Evolutionary conservation across 805 yeast species (phyloP).

Genomic region (Ogataea henricii): DNA sequence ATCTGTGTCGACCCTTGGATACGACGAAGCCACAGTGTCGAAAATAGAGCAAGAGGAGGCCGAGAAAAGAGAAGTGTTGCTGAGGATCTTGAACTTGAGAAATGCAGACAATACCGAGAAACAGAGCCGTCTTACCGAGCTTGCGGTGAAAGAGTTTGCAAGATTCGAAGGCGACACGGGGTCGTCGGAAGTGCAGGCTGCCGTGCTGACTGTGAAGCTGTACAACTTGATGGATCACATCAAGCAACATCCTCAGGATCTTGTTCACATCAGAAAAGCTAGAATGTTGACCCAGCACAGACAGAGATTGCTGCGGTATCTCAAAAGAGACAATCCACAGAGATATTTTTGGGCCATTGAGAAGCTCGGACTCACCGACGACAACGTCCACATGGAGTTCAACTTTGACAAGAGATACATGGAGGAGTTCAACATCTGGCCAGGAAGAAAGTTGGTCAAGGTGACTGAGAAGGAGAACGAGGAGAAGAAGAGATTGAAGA

Average conservation of each 20-base stretch:
- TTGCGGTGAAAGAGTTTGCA: conserved; percentile 80
- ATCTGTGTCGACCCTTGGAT: conserved; percentile 22
- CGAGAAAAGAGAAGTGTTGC: conserved; percentile 66
- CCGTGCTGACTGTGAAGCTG: conserved; percentile 79
- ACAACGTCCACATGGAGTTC: conserved; percentile 75
- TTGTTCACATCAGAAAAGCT: conserved; percentile 64
- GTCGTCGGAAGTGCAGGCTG: conserved; percentile 95
- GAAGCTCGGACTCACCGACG: conserved; percentile 85
- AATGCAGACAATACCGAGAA: conserved; percentile 65
- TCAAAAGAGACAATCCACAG: conserved; percentile 78
- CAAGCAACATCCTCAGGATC: conserved; percentile 70
- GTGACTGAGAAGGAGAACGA: conserved; percentile 51
- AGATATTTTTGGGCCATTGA: conserved; percentile 83
- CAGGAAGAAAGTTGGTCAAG: conserved; percentile 67
- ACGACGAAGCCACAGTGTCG: conserved; percentile 23
- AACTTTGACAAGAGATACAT: conserved; percentile 74
- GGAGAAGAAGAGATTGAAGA: conserved; percentile 47
- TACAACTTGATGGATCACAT: conserved; percentile 77
- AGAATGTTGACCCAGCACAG: conserved; percentile 88
- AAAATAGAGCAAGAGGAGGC: conserved; percentile 41
- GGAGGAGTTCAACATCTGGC: conserved; percentile 78
- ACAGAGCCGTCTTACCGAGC: conserved; percentile 54
- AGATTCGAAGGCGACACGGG: conserved; percentile 91
- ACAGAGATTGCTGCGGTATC: conserved; percentile 77
- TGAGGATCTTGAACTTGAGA: conserved; percentile 71